Evolutionary conservation across 164 flowering plant species (phyloP), one percentile per base, ranked within the genome.

Genomic region (Macadamia integrifolia): DNA sequence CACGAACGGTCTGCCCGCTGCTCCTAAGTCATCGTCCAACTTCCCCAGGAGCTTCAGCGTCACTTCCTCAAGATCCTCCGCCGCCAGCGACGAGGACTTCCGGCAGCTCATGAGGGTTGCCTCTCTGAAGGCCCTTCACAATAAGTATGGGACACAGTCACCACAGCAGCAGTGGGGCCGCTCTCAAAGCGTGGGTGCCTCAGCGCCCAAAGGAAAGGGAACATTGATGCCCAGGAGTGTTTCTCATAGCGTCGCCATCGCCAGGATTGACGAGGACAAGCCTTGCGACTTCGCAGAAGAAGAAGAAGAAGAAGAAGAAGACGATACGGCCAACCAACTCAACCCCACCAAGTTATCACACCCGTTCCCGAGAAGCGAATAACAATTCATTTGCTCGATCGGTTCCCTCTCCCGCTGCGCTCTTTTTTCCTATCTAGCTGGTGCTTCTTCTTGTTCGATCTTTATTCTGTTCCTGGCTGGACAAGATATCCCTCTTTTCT

Each of bases 231-330:
- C 77, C 0, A 74, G 90, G 64, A 84, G 87, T 64, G 40, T 35
- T 5, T 35, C 40, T 35, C 64, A 3, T 0, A 84, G 80, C 43
- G 85, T 82, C n/a, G 85, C 74, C 13, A 72, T 88, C 49, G 88
- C 82, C 44, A 81, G 81, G 71, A 90, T 90, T 53, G 93, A 90
- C 66, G 96, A 90, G 71, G 90, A 88, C 13, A 52, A 68, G 76
- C 74, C 86, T 2, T 80, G 81, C 60, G 83, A 87, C 1, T 84
- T 86, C 52, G 72, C 63, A 1, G 82, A 78, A 1, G 80, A 80
- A 32, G 23, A 23, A 58, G 15, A 69, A 65, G 71, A 71, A 65
- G 1, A 75, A 55, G 58, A 31, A 69, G 0, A 72, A 60, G 53
- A 55, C 64, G 48, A 65, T 56, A 23, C 23, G 23, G 23, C 23